A percentile compares a stretch with the other conserved stretches of the same genome.
phyloP scores from a whole-genome alignment of 176 grass and related monocot genomes.

The Zoysia pacifica region DNA sequence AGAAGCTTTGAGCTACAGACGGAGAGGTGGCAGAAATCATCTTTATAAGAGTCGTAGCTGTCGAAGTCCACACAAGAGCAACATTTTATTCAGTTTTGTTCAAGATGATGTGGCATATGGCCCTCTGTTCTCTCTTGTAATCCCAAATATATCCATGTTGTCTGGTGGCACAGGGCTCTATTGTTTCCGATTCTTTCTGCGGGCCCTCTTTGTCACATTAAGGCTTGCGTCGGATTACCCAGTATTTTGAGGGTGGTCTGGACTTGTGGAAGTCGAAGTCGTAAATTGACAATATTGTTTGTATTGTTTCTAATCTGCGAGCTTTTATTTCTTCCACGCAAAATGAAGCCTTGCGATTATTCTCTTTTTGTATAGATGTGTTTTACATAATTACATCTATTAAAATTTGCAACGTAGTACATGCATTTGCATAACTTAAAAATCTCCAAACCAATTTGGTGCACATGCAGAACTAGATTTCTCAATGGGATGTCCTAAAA shows the following conservation, averaged over 20 bases:
- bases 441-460: not conserved
- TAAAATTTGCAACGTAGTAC: not conserved
- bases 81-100: not conserved
- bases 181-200: not conserved
- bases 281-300: not conserved
- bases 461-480: not conserved
- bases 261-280: not conserved
- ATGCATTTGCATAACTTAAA: not conserved
- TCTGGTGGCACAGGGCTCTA: not conserved
- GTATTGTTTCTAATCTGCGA: not conserved
- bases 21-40: not conserved
- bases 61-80: not conserved
- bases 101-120: not conserved
- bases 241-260: conserved; percentile 15
- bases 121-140: not conserved
- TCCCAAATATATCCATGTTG: no score
- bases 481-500: not conserved
- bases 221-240: not conserved
- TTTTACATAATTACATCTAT: not conserved
- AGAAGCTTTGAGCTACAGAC: conserved; percentile 63
- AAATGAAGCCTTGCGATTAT: not conserved
- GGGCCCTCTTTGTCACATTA: not conserved
- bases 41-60: no score
- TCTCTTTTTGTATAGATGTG: not conserved
- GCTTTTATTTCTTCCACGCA: not conserved